Base-by-base conservation (phyloP, 495 filamentous ascomycete genomes). In the Tuber aestivum region DNA sequence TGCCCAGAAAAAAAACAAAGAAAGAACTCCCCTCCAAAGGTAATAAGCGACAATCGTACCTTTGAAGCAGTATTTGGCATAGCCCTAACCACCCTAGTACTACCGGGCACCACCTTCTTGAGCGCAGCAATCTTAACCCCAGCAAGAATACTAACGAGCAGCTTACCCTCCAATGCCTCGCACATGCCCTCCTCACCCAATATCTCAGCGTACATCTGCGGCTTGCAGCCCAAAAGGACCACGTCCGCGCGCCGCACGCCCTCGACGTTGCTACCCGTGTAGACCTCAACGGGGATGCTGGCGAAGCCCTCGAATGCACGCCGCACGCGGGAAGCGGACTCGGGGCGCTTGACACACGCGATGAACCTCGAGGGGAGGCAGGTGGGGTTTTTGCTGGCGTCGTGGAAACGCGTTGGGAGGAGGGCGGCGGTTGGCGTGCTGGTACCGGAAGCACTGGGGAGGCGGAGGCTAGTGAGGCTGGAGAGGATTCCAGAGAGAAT, bases 141-240 rank as follows among this genome's bases (percentile, higher is more conserved):
- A 1, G 93, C 94, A 65, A 93, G 88, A 74, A 97, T 93, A 81
- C 89, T 92, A 78, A 97, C 92, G 8, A 97, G 85, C 6, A 97
- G 85, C 78, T 97, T 97, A 3, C 91, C 92, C 16, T 85, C 78
- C 0, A 97, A 85, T 2, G 93, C 93, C 72, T 90, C 87, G 40
- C 84, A 82, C 86, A 96, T 91, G 41, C 91, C 92, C 1, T 85
- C 82, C 69, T 87, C 90, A 35, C 86, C 83, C 9, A 96, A 86
- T 45, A 95, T 87, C 9, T 89, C 89, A 32, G 86, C 81, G 37
- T 91, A 86, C 87, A 92, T 91, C 79, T 92, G 88, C 5, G 93
- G 93, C 83, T 96, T 95, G 86, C 93, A 95, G 8, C 87, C 89
- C 0, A 95, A 86, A 45, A 96, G 82, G 16, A 95, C 83, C 27